phyloP scores from a whole-genome alignment of 2,329 filamentous ascomycete genomes.

The Dactylellina cionopaga region DNA sequence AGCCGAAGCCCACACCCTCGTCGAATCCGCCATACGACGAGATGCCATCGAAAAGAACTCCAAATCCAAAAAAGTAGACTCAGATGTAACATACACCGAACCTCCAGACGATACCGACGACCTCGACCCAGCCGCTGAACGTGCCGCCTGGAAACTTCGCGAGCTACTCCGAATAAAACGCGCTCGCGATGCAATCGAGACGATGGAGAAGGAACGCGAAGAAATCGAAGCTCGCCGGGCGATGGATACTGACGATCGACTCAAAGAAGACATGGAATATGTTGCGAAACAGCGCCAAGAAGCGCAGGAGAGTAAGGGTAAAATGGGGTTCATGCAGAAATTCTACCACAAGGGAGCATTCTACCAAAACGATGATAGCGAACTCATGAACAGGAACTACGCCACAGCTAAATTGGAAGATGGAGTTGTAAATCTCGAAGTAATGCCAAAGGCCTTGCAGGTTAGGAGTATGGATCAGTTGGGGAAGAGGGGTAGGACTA shows the following conservation, averaged over 20 bases:
- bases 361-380: conserved; percentile 79
- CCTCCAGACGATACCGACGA: conserved; percentile 90
- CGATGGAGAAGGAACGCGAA: conserved; percentile 82
- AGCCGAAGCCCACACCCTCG: conserved; percentile 78
- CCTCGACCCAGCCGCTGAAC: conserved; percentile 84
- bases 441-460: conserved; percentile 90
- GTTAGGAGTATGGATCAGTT: conserved; percentile 92
- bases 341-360: conserved; percentile 98
- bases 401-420: conserved; percentile 86
- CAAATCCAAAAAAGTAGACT: conserved; percentile 86
- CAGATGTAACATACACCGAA: conserved; percentile 73
- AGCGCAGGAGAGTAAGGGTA: conserved; percentile 75
- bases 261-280: conserved; percentile 82
- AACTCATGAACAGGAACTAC: conserved; percentile 75
- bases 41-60: conserved; percentile 77
- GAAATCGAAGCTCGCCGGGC: conserved; percentile 89
- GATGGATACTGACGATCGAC: conserved; percentile 84
- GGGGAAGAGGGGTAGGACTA: conserved; percentile 88
- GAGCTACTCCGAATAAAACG: conserved; percentile 90
- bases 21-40: conserved; percentile 88
- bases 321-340: conserved; percentile 91
- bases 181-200: conserved; percentile 84
- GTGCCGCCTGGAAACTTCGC: conserved; percentile 90
- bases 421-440: conserved; percentile 81
- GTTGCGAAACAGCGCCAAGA: conserved; percentile 82